phyloP scores from a whole-genome alignment of 805 yeast species.

The Scheffersomyces amazonensis region DNA sequence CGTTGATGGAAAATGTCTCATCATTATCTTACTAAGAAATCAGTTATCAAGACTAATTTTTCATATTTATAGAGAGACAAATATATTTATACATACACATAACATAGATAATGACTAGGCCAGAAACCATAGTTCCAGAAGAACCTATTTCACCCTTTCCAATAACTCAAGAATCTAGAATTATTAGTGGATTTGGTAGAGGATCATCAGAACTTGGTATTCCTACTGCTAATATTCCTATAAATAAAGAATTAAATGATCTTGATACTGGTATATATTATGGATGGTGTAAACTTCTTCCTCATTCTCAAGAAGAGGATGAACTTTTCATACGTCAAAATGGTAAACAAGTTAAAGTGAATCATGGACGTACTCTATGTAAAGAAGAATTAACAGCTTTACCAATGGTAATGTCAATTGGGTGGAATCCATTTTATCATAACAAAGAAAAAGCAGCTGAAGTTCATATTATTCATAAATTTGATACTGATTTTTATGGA shows the following conservation, averaged over 20 bases:
- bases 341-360: slow-evolving; percentile 42
- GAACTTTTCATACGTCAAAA: slow-evolving; percentile 16
- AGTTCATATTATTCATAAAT: slow-evolving; percentile 78
- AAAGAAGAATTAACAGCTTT: slow-evolving; percentile 43
- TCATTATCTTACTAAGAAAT: too few species aligned
- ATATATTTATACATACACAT: too few species aligned
- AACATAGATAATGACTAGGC: slow-evolving; percentile 45
- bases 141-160: slow-evolving; percentile 50
- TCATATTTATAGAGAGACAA: too few species aligned
- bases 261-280: slow-evolving; percentile 83
- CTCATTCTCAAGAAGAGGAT: slow-evolving; percentile 11
- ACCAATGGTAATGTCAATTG: slow-evolving; percentile 95
- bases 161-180: slow-evolving; percentile 39
- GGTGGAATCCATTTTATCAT: slow-evolving; percentile 91
- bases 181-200: slow-evolving; percentile 87
- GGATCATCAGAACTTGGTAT: slow-evolving; percentile 93
- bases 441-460: slow-evolving; percentile 83
- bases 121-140: slow-evolving; percentile 44
- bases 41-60: too few species aligned
- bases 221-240: slow-evolving; percentile 90
- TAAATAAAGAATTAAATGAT: slow-evolving; percentile 40
- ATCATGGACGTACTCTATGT: slow-evolving; percentile 55
- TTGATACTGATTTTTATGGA: slow-evolving; percentile 73
- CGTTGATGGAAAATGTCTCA: too few species aligned
- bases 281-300: slow-evolving; percentile 58